Base-by-base conservation (phyloP, 768 basidiomycete genomes). In the Tylopilus rubrobrunneus region DNA sequence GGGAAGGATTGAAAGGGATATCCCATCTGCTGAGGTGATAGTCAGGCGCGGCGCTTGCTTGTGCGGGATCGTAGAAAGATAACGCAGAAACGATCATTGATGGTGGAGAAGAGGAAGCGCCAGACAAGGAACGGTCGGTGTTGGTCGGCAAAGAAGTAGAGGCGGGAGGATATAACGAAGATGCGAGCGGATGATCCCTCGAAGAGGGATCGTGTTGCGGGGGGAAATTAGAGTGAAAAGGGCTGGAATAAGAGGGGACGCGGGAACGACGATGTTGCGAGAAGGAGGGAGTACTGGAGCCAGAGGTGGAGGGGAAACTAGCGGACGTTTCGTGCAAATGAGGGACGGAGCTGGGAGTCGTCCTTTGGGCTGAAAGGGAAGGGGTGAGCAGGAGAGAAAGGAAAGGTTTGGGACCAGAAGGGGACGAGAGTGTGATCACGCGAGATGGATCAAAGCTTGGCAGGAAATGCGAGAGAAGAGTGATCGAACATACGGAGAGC, bases 51-150 rank as follows among this genome's bases (percentile, higher is more conserved):
- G 68, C 49, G 21, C 63, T 60, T n/a, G 67, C 61, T 4, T 72
- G 70, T 19, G 77, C 68, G 6, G 80, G 71, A 51, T 80, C 79
- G 62, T 82, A 84, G 60, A 81, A 81, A 7, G 80, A 74, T 9
- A 80, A 73, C 0, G 74, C 72, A 15, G 82, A 74, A 36, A 78
- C 78, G 56, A 84, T 83, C 83, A 84, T 83, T 37, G 62, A n/a
- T n/a, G n/a, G 52, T 7, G 58, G 21, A 7, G 51, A 12, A 31
- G 57, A 33, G 2, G 60, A 14, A 9, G 56, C 19, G 31, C n/a
- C n/a, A n/a, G 61, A 33, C 12, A 43, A n/a, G 21, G 52, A 33
- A 14, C 15, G 54, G 36, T 21, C 31, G 17, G 51, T 3, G 46
- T 41, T 15, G 2, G 47, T 3, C n/a, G 49, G 33, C 25, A 57